Conservation (phyloP, 495 filamentous ascomycete genomes). For the Chaetomium tenue region DNA sequence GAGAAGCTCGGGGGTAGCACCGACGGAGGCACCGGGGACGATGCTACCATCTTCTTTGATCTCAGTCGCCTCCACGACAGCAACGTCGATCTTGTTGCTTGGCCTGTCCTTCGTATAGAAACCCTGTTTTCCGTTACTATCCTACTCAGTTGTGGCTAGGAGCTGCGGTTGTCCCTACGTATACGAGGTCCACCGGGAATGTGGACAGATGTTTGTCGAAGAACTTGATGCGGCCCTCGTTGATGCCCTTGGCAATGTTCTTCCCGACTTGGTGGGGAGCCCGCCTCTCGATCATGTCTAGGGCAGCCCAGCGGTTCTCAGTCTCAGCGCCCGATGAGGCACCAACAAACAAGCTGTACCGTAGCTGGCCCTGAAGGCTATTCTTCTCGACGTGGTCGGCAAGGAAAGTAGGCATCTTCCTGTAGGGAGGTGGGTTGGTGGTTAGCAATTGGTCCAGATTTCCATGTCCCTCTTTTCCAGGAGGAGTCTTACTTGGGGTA, state of each 20-base stretch:
- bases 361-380: conserved; percentile 75
- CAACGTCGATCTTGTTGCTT: conserved; percentile 72
- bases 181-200: conserved; percentile 87
- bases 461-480: background rate
- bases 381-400: conserved; percentile 92
- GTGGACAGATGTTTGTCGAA: conserved; percentile 92
- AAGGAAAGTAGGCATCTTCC: conserved; percentile 78
- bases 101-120: conserved; percentile 79
- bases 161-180: conserved; percentile 34
- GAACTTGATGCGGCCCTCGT: conserved; percentile 83
- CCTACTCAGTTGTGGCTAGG: background rate
- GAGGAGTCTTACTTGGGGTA: conserved; percentile 70
- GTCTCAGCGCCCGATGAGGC: conserved; percentile 88
- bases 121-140: conserved; percentile 40
- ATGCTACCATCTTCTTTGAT: conserved; percentile 93
- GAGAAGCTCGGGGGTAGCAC: conserved; percentile 80
- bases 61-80: conserved; percentile 81
- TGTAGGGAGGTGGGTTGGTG: conserved; percentile 32
- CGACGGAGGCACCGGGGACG: conserved; percentile 83
- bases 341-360: conserved; percentile 84
- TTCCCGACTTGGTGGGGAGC: conserved; percentile 90
- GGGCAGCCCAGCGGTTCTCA: conserved; percentile 80
- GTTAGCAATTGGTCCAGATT: conserved; percentile 19
- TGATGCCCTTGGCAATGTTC: conserved; percentile 86
- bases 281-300: conserved; percentile 87